Percentiles rank a stretch among this genome's conserved stretches.
Evolutionary conservation across 495 filamentous ascomycete genomes (phyloP).

Genomic region (Diplogelasinospora grovesii): DNA sequence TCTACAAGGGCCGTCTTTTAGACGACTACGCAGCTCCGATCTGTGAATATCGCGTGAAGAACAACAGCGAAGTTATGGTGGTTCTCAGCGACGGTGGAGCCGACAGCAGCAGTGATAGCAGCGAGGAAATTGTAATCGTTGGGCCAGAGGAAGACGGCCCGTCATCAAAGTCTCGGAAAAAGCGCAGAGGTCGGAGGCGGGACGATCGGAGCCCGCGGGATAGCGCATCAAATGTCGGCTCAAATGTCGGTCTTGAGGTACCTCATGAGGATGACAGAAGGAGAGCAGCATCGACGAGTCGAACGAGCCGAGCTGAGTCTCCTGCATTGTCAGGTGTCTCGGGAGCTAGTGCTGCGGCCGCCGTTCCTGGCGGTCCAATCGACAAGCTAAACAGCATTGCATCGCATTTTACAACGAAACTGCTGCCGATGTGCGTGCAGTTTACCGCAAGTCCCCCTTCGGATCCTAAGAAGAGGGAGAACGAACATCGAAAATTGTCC

Average conservation of each 20-base stretch:
- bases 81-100: conserved; percentile 45
- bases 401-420: conserved; percentile 55
- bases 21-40: conserved; percentile 59
- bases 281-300: conserved; percentile 20
- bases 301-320: conserved; percentile 23
- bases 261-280: conserved; percentile 15
- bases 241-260: conserved; percentile 27
- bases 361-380: conserved; percentile 42
- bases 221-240: conserved; percentile 25
- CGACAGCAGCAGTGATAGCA: conserved; percentile 47
- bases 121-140: conserved; percentile 40
- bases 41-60: conserved; percentile 69
- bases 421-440: conserved; percentile 58
- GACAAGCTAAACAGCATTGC: conserved; percentile 69
- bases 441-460: conserved; percentile 60
- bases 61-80: conserved; percentile 63
- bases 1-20: conserved; percentile 76
- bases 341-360: conserved; percentile 21
- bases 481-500: conserved; percentile 71
- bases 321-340: conserved; percentile 14
- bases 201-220: conserved; percentile 31
- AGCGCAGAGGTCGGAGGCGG: conserved; percentile 15
- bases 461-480: conserved; percentile 63
- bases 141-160: conserved; percentile 12
- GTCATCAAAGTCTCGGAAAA: conserved; percentile 17